phyloP scores from a whole-genome alignment of 495 filamentous ascomycete species.

The Neurospora sublineolata region DNA sequence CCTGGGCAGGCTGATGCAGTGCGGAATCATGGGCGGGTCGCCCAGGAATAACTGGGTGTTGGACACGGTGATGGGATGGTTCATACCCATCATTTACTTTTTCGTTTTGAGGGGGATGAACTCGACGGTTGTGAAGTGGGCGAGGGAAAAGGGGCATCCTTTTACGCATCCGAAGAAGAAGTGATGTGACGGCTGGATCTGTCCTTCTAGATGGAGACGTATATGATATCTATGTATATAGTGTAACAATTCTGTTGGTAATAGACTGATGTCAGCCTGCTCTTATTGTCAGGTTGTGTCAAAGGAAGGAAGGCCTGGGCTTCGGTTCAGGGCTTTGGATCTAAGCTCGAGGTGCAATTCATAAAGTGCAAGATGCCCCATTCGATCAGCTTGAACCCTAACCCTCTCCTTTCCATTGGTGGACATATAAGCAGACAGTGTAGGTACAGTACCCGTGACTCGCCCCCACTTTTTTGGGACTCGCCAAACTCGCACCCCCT shows the following conservation, averaged over 20 bases:
- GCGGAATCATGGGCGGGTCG: slow-evolving; percentile 43
- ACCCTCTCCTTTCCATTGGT: neutral
- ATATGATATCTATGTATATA: neutral
- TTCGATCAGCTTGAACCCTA: neutral
- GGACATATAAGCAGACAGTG: neutral
- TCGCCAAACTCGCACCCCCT: no score
- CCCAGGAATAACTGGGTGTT: slow-evolving; percentile 46
- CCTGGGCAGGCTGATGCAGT: slow-evolving; percentile 57
- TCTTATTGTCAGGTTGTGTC: neutral
- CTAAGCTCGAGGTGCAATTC: neutral
- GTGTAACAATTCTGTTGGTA: neutral
- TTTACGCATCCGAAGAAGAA: slow-evolving; percentile 21
- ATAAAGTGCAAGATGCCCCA: neutral
- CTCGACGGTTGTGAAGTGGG: slow-evolving; percentile 45
- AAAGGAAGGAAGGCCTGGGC: neutral
- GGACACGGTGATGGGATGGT: slow-evolving; percentile 49
- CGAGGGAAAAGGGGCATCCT: slow-evolving; percentile 46
- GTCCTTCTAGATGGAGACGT: neutral
- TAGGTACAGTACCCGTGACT: no score
- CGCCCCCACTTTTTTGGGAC: no score
- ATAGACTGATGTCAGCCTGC: neutral
- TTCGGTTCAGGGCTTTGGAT: neutral
- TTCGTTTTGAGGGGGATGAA: slow-evolving; percentile 51
- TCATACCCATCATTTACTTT: slow-evolving; percentile 46
- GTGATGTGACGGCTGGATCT: neutral